These are phyloP conservation scores for Haematococcus lacustris DNA, from an alignment of 139 green algal species.

Conservation along the genomic window DNA sequence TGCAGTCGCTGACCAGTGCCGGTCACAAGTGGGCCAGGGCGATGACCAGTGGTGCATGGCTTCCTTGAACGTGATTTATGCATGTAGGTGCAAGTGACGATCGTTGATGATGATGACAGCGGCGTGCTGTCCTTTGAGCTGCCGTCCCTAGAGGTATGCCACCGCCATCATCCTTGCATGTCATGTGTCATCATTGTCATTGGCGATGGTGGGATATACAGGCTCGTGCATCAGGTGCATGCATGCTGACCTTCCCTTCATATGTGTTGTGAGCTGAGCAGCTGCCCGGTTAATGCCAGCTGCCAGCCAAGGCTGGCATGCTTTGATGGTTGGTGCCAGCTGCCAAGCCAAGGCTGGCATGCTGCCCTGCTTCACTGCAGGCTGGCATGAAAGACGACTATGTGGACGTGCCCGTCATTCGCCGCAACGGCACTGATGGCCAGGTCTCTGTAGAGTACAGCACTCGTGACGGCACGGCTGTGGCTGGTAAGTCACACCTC, in stretches of 20 bases:
- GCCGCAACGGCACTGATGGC: constrained; percentile 11
- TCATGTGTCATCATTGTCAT: neutral
- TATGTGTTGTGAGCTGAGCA: neutral
- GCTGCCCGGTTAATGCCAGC: neutral
- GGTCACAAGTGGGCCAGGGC: neutral
- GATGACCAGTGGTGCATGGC: neutral
- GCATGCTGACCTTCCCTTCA: neutral
- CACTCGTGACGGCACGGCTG: constrained; percentile 10
- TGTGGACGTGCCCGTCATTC: constrained; percentile 1
- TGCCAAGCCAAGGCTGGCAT: neutral
- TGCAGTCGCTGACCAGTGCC: neutral
- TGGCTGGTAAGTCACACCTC: no score
- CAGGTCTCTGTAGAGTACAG: constrained; percentile 7
- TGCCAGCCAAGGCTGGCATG: no score
- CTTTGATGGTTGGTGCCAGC: neutral
- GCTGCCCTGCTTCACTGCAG: constrained; percentile 4
- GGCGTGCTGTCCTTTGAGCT: constrained; percentile 31
- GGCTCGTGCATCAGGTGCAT: neutral
- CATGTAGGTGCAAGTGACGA: constrained; percentile 14
- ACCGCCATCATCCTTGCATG: no score
- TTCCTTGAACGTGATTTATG: neutral
- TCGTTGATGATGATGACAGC: constrained; percentile 35
- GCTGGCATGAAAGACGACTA: neutral
- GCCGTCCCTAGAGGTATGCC: constrained; percentile 22
- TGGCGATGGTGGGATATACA: neutral